Evolutionary conservation across 495 filamentous ascomycete genomes (phyloP), one percentile per base, ranked within the genome.

Genomic region (Astrothelium macrocarpum): DNA sequence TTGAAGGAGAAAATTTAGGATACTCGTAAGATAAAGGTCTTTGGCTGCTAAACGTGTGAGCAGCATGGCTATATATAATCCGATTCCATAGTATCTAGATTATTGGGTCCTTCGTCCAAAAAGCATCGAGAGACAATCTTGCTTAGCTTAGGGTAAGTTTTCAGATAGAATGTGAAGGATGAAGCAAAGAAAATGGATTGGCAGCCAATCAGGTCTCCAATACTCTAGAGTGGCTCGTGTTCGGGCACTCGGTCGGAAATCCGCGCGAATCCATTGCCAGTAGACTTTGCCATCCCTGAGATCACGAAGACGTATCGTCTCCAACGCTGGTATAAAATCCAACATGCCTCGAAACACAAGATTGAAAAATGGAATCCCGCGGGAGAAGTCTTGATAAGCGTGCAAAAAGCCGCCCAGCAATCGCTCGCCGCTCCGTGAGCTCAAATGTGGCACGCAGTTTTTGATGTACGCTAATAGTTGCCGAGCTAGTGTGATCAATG

Each of bases 401-500:
- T 26, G 20, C 59, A 42, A 36, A 43, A 34, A 25, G 18, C 59
- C 28, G 59, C 7, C 59, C 9, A 28, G 31, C 39, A 53, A 62
- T 49, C 20, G 23, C 36, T 16, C 36, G 36, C 36, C 36, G 36
- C 36, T 42, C 36, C 10, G 36, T 42, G 36, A 42, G 36, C 36
- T 42, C 36, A 0, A 42, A 16, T 42, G 36, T 42, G 10, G 36
- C 18, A 42, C 36, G 9, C 36, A 42, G n/a, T 42, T 16, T 10
- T 42, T 42, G 36, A 42, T 16, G 36, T 42, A 42, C 9, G 10
- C 18, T 42, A 16, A 42, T 42, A 16, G 36, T 1, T 42, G 36
- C 9, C 18, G 36, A 32, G 3, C n/a, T 62, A 80, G 78, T 81
- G 78, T 65, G 78, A 81, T 59, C 78, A 80, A 68, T 81, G 78